These are phyloP conservation scores for Syncephalis plumigaleata DNA, from an alignment of 371 early-diverging fungal genomes.

Conservation along the genomic window DNA sequence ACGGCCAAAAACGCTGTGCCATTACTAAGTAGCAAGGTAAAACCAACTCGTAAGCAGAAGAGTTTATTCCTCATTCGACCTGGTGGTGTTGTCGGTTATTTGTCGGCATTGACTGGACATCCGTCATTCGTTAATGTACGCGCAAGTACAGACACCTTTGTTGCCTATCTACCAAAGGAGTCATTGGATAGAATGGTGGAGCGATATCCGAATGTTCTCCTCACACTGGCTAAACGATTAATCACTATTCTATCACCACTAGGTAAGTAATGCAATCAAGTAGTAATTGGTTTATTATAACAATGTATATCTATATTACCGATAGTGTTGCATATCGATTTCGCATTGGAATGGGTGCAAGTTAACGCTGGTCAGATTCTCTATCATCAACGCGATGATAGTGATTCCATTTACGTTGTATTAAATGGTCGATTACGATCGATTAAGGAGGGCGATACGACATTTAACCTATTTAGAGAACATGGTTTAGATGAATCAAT, in stretches of 20 bases:
- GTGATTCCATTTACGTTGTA: slow-evolving; percentile 83
- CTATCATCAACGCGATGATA: slow-evolving; percentile 66
- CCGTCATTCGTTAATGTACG: slow-evolving; percentile 68
- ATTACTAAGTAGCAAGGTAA: no score
- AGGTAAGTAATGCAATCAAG: slow-evolving; percentile 19
- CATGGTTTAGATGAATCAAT: slow-evolving; percentile 88
- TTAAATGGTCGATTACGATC: slow-evolving; percentile 85
- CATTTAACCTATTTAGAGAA: slow-evolving; percentile 74
- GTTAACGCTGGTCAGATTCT: slow-evolving; percentile 83
- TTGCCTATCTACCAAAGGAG: slow-evolving; percentile 70
- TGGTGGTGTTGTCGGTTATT: slow-evolving; percentile 83
- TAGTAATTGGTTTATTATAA: neutral
- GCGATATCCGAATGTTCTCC: slow-evolving; percentile 56
- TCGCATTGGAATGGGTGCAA: slow-evolving; percentile 92
- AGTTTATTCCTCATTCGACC: slow-evolving; percentile 55
- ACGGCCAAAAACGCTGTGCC: neutral
- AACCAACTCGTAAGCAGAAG: slow-evolving; percentile 6
- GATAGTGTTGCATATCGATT: slow-evolving; percentile 72
- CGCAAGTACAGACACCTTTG: slow-evolving; percentile 64
- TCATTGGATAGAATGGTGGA: slow-evolving; percentile 72
- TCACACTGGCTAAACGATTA: slow-evolving; percentile 78
- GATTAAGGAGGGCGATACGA: slow-evolving; percentile 44
- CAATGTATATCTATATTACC: neutral
- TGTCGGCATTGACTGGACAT: slow-evolving; percentile 79
- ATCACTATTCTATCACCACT: slow-evolving; percentile 65